phyloP scores from a whole-genome alignment of 805 yeast genomes.

The Candida montana region DNA sequence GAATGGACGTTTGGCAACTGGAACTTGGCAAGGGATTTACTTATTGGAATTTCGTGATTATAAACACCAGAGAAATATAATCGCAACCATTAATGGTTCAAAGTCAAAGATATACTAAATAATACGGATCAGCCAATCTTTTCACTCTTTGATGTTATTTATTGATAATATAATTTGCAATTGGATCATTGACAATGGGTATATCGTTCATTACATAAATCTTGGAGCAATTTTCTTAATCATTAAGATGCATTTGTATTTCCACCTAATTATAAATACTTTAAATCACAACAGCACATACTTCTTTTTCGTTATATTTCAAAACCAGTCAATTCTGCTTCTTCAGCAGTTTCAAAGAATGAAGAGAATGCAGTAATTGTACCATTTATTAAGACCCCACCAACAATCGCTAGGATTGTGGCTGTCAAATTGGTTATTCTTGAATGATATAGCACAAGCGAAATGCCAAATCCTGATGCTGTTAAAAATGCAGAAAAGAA shows the following conservation, averaged over 20 bases:
- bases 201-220: too few relatives aligned
- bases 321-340: slow-evolving; percentile 27
- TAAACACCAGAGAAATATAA: slow-evolving; percentile 57
- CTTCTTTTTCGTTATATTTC: slow-evolving; percentile 10
- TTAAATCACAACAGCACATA: too few relatives aligned
- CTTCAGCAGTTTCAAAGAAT: slow-evolving; percentile 51
- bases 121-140: too few relatives aligned
- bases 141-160: too few relatives aligned
- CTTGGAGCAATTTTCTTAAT: too few relatives aligned
- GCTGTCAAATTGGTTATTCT: slow-evolving; percentile 55
- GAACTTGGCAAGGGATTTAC: slow-evolving; percentile 87
- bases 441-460: slow-evolving; percentile 60
- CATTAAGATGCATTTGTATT: too few relatives aligned
- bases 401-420: slow-evolving; percentile 54
- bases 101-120: not conserved
- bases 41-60: slow-evolving; percentile 66
- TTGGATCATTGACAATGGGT: too few relatives aligned
- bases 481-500: slow-evolving; percentile 63
- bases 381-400: slow-evolving; percentile 65
- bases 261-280: too few relatives aligned
- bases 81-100: slow-evolving; percentile 68
- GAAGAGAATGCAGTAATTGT: slow-evolving; percentile 67
- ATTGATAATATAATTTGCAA: too few relatives aligned
- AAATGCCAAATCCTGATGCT: slow-evolving; percentile 53
- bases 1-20: slow-evolving; percentile 62